These are phyloP conservation scores for Corymbia calophylla DNA, from an alignment of 441 rosid species.

Conservation along the genomic window DNA sequence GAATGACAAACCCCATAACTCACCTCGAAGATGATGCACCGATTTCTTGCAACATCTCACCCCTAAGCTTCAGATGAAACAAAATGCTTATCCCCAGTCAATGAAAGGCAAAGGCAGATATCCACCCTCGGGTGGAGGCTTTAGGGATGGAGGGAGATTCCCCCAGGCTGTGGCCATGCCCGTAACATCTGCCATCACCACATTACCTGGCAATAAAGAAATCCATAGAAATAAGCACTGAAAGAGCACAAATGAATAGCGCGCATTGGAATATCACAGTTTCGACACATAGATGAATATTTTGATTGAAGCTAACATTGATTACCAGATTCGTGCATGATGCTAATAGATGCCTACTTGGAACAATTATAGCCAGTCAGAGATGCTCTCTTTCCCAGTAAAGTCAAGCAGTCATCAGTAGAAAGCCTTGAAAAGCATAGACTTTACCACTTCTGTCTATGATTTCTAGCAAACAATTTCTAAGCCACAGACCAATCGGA, in stretches of 20 bases:
- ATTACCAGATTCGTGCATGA: not conserved
- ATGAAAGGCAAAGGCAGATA: conserved; percentile 53
- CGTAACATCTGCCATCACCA: conserved; percentile 19
- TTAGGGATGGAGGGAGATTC: conserved; percentile 77
- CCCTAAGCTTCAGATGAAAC: not conserved
- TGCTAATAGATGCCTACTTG: not conserved
- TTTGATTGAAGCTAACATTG: not conserved
- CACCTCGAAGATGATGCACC: not conserved
- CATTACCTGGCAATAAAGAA: conserved; percentile 24
- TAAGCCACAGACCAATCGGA: not conserved
- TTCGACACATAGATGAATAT: not conserved
- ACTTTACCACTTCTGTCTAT: not conserved
- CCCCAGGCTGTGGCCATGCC: conserved; percentile 59
- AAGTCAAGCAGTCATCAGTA: not conserved
- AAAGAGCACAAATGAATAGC: not conserved
- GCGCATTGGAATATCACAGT: not conserved
- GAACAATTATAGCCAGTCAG: not conserved
- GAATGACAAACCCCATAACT: not conserved
- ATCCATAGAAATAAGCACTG: not conserved
- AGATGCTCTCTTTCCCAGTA: not conserved
- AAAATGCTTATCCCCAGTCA: conserved; percentile 68
- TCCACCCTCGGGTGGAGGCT: conserved; percentile 82
- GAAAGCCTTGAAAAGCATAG: not conserved
- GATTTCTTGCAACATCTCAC: not conserved
- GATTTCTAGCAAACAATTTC: not conserved